These are phyloP conservation scores for Albatrellus ellisii DNA, from an alignment of 768 basidiomycete species.

Conservation along the genomic window DNA sequence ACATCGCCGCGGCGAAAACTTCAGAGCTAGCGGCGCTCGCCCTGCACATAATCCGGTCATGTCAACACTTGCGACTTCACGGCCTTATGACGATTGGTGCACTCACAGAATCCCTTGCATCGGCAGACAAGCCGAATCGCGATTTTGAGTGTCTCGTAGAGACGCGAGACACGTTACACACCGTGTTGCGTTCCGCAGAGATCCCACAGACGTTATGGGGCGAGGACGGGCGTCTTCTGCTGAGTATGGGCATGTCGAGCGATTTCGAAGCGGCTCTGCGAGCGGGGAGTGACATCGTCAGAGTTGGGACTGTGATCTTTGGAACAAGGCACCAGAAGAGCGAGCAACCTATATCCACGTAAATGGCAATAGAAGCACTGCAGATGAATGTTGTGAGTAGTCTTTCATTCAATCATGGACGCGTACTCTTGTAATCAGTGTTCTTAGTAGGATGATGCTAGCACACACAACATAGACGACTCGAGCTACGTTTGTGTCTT, in stretches of 20 bases:
- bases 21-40: constrained; percentile 55
- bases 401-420: too few relatives aligned
- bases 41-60: constrained; percentile 50
- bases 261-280: constrained; percentile 83
- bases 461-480: too few relatives aligned
- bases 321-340: constrained; percentile 9
- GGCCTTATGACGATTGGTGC: constrained; percentile 98
- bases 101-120: constrained; percentile 50
- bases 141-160: constrained; percentile 66
- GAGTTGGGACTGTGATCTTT: constrained; percentile 71
- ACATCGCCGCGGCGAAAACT: constrained; percentile 11
- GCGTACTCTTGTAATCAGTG: too few relatives aligned
- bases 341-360: neutral
- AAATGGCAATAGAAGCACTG: neutral
- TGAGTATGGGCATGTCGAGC: constrained; percentile 97
- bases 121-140: constrained; percentile 32
- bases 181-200: constrained; percentile 22
- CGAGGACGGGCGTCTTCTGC: constrained; percentile 35
- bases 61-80: constrained; percentile 62
- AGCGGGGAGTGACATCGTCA: constrained; percentile 76
- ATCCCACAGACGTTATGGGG: constrained; percentile 27
- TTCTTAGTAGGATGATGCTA: too few relatives aligned
- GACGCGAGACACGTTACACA: constrained; percentile 47
- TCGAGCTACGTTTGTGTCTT: too few relatives aligned
- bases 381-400: neutral